phyloP scores from a whole-genome alignment of 768 basidiomycete species.

The Auriscalpium vulgare region DNA sequence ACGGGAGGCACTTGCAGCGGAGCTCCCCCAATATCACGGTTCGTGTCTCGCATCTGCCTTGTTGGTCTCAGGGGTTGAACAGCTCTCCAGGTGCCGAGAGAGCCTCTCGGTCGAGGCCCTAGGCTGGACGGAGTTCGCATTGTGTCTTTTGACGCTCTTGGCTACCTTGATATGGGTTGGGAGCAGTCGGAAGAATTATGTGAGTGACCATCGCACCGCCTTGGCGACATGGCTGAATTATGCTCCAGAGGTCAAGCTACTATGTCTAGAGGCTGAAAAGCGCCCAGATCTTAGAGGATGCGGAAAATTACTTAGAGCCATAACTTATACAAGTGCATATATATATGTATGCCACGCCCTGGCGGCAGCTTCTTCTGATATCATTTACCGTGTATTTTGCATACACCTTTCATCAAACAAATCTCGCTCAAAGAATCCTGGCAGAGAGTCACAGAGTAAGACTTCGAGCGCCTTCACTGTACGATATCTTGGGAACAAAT shows the following conservation, averaged over 20 bases:
- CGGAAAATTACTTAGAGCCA: too few relatives aligned
- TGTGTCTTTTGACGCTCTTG: constrained; percentile 48
- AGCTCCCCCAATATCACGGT: constrained; percentile 45
- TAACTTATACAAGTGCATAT: too few relatives aligned
- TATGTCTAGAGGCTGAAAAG: background rate
- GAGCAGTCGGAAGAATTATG: background rate
- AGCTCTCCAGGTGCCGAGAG: constrained; percentile 49
- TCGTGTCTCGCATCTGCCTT: constrained; percentile 15
- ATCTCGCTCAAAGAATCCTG: too few relatives aligned
- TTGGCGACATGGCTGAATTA: too few relatives aligned
- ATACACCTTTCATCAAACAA: too few relatives aligned
- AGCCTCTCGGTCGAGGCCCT: constrained; percentile 65
- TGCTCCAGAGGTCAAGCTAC: background rate
- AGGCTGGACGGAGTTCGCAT: constrained; percentile 67
- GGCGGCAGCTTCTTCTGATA: too few relatives aligned
- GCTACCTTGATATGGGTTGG: constrained; percentile 49
- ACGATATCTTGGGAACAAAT: too few relatives aligned
- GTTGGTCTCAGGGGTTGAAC: background rate
- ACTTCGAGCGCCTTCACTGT: too few relatives aligned
- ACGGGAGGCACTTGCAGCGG: constrained; percentile 42
- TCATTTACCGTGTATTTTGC: too few relatives aligned
- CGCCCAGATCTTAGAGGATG: too few relatives aligned
- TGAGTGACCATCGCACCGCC: background rate
- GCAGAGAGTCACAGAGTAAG: too few relatives aligned
- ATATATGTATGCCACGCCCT: too few relatives aligned